Base-by-base conservation (phyloP, 371 early-diverging fungal species). In the Apophysomyces sp. region DNA sequence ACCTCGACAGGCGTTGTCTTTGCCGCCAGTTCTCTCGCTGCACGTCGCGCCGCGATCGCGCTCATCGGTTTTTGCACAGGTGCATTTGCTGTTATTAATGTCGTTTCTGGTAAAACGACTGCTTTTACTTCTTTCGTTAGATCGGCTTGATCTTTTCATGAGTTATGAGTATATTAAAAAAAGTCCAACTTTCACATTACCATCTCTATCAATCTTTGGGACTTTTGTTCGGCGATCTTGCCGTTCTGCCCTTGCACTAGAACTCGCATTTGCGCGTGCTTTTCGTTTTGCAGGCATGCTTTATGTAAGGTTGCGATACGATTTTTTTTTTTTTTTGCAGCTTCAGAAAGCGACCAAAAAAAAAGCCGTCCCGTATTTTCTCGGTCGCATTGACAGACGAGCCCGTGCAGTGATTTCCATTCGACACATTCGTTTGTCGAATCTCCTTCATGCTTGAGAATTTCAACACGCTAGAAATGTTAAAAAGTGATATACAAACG, bases 1-100 rank as follows among this genome's bases (percentile, higher is more conserved):
- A 26, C 30, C 1, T 54, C 32, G 3, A 15, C 15, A 26, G 39
- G 21, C 13, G 36, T 13, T 21, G 36, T n/a, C 13, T 15, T 39
- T 40, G 54, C 37, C n/a, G 30, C 39, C 16, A 16, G 28, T 40
- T 24, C 60, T 44, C 32, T 36, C 0, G 59, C 57, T 16, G 60
- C 58, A 21, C 63, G 59, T 13, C 68, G 55, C 13, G 68, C 68
- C 0, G 68, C 68, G 1, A 68, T 29, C 8, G 68, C 68, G 26
- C 68, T 68, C 12, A 59, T 55, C 1, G 63, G 60, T 21, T n/a
- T 29, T 61, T 37, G 32, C 15, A 52, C 30, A 44, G 49, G 21
- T 21, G 49, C 34, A 34, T 34, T 44, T n/a, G 24, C 21, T 4
- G 24, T 16, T 21, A 21, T 16, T n/a, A 44, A 6, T 21, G 49